Base-by-base conservation (phyloP, 306 rosid genomes). In the Pyrus betulifolia region DNA sequence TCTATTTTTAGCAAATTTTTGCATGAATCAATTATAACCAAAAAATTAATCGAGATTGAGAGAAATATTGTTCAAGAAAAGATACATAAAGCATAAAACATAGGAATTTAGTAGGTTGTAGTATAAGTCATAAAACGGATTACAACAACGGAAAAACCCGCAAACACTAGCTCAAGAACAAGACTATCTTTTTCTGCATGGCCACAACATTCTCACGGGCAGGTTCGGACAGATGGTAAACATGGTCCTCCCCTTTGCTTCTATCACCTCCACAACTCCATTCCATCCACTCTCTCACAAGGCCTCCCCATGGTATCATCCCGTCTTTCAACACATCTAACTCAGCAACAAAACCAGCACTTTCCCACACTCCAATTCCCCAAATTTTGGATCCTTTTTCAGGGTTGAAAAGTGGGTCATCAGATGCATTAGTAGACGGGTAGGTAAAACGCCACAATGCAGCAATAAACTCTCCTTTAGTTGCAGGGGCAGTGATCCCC, bases 271-370 rank as follows among this genome's bases (percentile, higher is more conserved):
- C 19, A 72, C 74, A 4, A 4, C 54, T n/a, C 88, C 86, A 13
- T 31, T 14, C 85, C 85, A 85, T 1, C 76, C 78, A 68, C 84
- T 82, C 70, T 55, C 61, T 67, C 60, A 76, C 67, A 85, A 14
- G 1, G 67, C 76, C 67, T 69, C 71, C 33, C 72, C 63, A 49
- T 82, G 76, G 38, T 31, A 63, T 78, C 27, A 30, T 4, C 82
- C 86, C 30, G 6, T 79, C 75, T 74, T 59, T 85, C 60, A 85
- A 33, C 5, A 1, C 18, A 49, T 49, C 55, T 17, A 11, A 1
- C 55, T 51, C 55, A 11, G 55, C 1, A 4, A 51, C 55, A 51
- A 13, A 64, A 9, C 64, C 71, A 81, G 18, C 54, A 72, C 84
- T 62, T 69, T 76, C 4, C 14, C 30, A 25, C 86, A 66, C 60